Evolutionary conservation across 306 rosid genomes (phyloP), one percentile per base, ranked within the genome.

Genomic region (Pyrus pyrifolia): DNA sequence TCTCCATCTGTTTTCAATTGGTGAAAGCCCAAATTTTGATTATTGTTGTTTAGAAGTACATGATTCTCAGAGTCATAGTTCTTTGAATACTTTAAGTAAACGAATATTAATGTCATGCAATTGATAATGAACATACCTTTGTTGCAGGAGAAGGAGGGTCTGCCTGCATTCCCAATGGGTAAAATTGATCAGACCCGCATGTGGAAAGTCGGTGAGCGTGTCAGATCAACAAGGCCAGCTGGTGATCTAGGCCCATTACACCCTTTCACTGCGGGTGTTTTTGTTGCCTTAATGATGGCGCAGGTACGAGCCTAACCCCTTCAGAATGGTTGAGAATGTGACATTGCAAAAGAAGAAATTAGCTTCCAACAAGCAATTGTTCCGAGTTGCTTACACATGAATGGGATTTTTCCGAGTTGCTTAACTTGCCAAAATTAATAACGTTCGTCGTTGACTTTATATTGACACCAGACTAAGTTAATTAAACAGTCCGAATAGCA

Each of bases 151-250:
- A 95, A 95, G 81, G 97, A 92, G 57, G 99, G 97, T 80, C 87
- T 92, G 30, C 97, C 99, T 66, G 93, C 99, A 12, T 95, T 95
- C 76, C 99, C 99, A 38, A 95, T 95, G 97, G 99, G 99, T 33
- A 92, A 95, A 61, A 95, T 95, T 85, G 97, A 95, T 79, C 97
- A 95, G 82, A 95, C 99, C 53, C 93, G 91, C 67, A 95, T 92
- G 99, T 95, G 99, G 99, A 95, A 95, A 70, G 99, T 95, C 8
- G 99, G 99, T 72, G 96, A 92, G 72, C 89, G 88, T 4, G 99
- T 92, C 73, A 91, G 99, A 19, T 78, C 93, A 11, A 57, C 84
- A 60, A 89, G 97, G 40, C 93, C 98, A 12, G 92, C 87, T 4
- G 96, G 97, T 76, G 99, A 95, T 77, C 90, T 95, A 4, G 97